Conservation (phyloP, 2,329 filamentous ascomycete genomes). For the Ophioceras dolichostomum region DNA sequence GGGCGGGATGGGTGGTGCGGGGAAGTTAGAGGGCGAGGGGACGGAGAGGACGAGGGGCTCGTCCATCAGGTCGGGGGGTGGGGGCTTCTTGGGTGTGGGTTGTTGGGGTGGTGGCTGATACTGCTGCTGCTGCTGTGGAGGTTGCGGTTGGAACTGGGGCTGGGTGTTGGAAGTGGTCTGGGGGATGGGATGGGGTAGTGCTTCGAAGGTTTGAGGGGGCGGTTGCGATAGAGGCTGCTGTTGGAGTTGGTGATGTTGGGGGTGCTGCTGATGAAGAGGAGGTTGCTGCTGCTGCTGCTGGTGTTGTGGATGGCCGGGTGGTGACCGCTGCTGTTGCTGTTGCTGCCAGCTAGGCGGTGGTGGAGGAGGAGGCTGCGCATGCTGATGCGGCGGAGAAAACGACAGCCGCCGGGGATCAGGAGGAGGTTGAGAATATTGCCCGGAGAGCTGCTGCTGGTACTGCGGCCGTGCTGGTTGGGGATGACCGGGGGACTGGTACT, state of each 20-base stretch:
- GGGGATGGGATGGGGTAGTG: slow-evolving; percentile 1
- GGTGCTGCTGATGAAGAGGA: not conserved
- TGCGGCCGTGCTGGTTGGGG: slow-evolving; percentile 12
- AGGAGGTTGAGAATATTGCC: too few relatives aligned
- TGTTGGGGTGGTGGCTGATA: slow-evolving; percentile 7
- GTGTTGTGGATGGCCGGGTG: slow-evolving; percentile 6
- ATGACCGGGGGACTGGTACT: slow-evolving; percentile 10
- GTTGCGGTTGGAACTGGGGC: too few relatives aligned
- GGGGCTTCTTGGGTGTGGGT: slow-evolving; percentile 22
- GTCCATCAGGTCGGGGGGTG: slow-evolving; percentile 42
- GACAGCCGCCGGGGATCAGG: slow-evolving; percentile 3
- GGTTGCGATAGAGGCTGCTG: not conserved
- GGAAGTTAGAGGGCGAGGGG: slow-evolving; percentile 21
- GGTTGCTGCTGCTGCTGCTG: slow-evolving; percentile 6
- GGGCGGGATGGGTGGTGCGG: slow-evolving; percentile 75
- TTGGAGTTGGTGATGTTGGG: slow-evolving; percentile 5
- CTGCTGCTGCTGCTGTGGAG: slow-evolving; percentile 9
- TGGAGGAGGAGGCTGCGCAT: not conserved
- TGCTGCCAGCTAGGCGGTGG: not conserved
- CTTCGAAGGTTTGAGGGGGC: slow-evolving; percentile 2
- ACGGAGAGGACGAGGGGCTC: slow-evolving; percentile 40
- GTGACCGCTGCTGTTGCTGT: not conserved
- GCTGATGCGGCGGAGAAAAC: not conserved
- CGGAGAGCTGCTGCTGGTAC: slow-evolving; percentile 1
- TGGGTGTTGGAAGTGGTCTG: too few relatives aligned